Percentiles rank a stretch among this genome's conserved stretches.
phyloP scores from a whole-genome alignment of 2,329 filamentous ascomycete species.

The Stagonosporopsis rhizophila region DNA sequence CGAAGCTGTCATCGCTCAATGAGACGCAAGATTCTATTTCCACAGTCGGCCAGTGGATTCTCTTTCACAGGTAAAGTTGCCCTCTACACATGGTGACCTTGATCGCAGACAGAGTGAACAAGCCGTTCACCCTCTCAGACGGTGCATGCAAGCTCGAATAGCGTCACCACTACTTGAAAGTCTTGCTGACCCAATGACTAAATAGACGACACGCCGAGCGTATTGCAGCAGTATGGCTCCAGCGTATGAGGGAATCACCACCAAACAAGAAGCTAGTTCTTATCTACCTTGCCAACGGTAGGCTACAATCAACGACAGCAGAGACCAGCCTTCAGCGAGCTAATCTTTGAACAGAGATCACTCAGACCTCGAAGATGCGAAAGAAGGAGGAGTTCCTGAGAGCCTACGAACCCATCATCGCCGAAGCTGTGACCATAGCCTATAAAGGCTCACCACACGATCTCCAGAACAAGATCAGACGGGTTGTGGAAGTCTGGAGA shows the following conservation, averaged over 20 bases:
- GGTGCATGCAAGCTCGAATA: background rate
- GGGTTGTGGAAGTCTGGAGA: conserved; percentile 95
- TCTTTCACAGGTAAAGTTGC: conserved; percentile 85
- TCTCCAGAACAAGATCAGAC: conserved; percentile 83
- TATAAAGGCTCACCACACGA: conserved; percentile 87
- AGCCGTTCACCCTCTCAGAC: background rate
- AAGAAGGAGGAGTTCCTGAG: conserved; percentile 91
- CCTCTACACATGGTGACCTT: conserved; percentile 1
- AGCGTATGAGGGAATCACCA: conserved; percentile 85
- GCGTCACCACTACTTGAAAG: background rate
- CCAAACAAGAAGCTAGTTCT: conserved; percentile 87
- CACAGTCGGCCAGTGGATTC: conserved; percentile 97
- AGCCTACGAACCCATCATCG: conserved; percentile 89
- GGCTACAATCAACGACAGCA: conserved; percentile 30
- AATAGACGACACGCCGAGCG: conserved; percentile 86
- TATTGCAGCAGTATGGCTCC: conserved; percentile 90
- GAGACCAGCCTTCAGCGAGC: background rate
- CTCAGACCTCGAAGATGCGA: conserved; percentile 92
- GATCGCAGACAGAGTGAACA: conserved; percentile 10
- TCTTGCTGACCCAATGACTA: conserved; percentile 26
- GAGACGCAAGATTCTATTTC: conserved; percentile 98
- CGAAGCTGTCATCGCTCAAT: conserved; percentile 93
- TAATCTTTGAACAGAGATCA: conserved; percentile 71
- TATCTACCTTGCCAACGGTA: conserved; percentile 95
- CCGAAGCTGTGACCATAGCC: conserved; percentile 86